A percentile compares a stretch with the other conserved stretches of the same genome.
Conservation (phyloP, 2,329 filamentous ascomycete species). For the Botrytis fragariae region DNA sequence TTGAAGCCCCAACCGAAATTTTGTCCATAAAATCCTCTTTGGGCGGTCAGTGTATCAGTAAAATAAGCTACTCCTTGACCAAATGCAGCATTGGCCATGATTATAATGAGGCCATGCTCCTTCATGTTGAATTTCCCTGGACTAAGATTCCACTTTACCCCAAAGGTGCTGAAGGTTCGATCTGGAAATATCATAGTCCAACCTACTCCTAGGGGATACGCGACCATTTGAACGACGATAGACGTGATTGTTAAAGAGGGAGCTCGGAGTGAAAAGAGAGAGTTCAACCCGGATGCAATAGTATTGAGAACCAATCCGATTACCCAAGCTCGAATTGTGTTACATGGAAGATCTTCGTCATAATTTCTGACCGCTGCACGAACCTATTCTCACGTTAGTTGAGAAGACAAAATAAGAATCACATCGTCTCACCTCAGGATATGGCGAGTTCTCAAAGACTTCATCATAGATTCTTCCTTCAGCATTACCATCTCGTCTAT, state of each 20-base stretch:
- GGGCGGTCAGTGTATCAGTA: constrained; percentile 70
- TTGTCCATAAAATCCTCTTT: constrained; percentile 71
- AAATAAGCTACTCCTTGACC: constrained; percentile 55
- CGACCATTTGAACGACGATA: constrained; percentile 34
- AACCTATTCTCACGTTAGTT: constrained; percentile 18
- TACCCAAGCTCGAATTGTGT: constrained; percentile 62
- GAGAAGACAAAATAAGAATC: neutral
- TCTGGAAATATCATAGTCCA: constrained; percentile 30
- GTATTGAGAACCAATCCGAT: constrained; percentile 40
- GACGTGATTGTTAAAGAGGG: constrained; percentile 44
- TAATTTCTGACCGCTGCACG: constrained; percentile 39
- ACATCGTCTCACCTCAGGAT: constrained; percentile 19
- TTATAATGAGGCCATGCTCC: constrained; percentile 65
- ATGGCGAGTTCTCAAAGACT: constrained; percentile 28
- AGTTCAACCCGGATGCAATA: constrained; percentile 32
- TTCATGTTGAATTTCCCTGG: constrained; percentile 68
- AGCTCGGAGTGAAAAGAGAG: constrained; percentile 35
- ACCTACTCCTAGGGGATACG: constrained; percentile 51
- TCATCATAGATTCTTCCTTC: constrained; percentile 23
- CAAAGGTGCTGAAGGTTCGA: constrained; percentile 41
- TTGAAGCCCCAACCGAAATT: constrained; percentile 60
- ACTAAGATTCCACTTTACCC: constrained; percentile 46
- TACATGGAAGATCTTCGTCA: constrained; percentile 63
- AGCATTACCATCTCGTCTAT: constrained; percentile 21
- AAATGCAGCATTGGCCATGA: constrained; percentile 48